phyloP scores from a whole-genome alignment of 2,329 filamentous ascomycete species.

The Beauveria medogensis region DNA sequence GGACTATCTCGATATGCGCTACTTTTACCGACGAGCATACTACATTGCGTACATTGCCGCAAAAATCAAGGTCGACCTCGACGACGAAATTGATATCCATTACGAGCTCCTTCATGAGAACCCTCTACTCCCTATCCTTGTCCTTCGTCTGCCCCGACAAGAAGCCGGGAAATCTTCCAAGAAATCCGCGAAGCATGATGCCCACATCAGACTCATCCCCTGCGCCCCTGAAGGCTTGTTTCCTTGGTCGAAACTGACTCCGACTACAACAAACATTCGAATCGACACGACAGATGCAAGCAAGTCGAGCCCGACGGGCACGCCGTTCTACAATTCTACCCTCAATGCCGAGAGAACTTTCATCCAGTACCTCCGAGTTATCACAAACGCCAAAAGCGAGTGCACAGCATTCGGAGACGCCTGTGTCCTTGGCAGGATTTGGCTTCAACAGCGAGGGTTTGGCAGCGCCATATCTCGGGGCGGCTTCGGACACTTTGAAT shows the following conservation, averaged over 20 bases:
- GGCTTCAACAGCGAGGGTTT: slow-evolving; percentile 84
- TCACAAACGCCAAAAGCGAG: slow-evolving; percentile 61
- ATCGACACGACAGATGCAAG: slow-evolving; percentile 36
- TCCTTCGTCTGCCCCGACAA: slow-evolving; percentile 27
- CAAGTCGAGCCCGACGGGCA: slow-evolving; percentile 40
- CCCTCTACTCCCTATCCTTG: slow-evolving; percentile 61
- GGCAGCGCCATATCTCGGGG: slow-evolving; percentile 60
- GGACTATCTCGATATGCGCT: slow-evolving; percentile 86
- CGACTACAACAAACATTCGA: slow-evolving; percentile 63
- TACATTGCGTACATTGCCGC: slow-evolving; percentile 77
- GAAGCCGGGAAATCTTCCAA: slow-evolving; percentile 16
- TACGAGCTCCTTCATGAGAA: slow-evolving; percentile 68
- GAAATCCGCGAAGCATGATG: slow-evolving; percentile 31
- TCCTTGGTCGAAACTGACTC: slow-evolving; percentile 59
- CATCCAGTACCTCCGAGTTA: slow-evolving; percentile 64
- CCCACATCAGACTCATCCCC: slow-evolving; percentile 68
- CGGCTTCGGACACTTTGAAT: slow-evolving; percentile 91
- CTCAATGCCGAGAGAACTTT: slow-evolving; percentile 70
- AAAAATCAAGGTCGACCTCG: slow-evolving; percentile 52
- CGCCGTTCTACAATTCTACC: slow-evolving; percentile 84
- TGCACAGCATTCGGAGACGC: slow-evolving; percentile 73
- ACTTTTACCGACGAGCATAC: slow-evolving; percentile 90
- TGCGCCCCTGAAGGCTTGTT: slow-evolving; percentile 65
- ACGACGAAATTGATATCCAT: slow-evolving; percentile 44
- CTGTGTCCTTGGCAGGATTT: slow-evolving; percentile 76